Base-by-base conservation (phyloP, 495 filamentous ascomycete species). In the Lasiosphaeriaceae sp. region DNA sequence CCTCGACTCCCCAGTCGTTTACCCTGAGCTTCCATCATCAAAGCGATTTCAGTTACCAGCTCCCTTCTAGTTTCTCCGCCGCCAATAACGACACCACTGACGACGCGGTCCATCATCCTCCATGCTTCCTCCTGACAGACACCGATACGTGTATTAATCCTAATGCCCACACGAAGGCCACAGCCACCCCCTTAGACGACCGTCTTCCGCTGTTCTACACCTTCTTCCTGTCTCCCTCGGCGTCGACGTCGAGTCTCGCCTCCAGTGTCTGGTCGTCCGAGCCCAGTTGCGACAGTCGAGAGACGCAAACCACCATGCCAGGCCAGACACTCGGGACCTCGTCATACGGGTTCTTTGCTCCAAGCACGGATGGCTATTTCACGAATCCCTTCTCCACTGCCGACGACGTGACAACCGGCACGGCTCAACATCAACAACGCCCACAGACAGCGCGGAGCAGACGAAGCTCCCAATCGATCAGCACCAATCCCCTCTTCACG, bases 221-320 rank as follows among this genome's bases (percentile, higher is more conserved):
- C 29, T 70, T 70, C 29, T 70, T 61, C 58, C 34, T 62, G 16
- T 65, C 69, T 21, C 64, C 65, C 9, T 58, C 69, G 59, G 48
- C 62, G 24, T 66, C 67, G 22, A 66, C 63, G 6, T 64, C 60
- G 12, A 69, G 63, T 55, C 44, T 60, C 52, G 57, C 29, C 16
- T 62, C 59, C 48, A 47, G 53, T 45, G 16, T 48, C 26, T 57
- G 60, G 50, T 54, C 54, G 39, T 60, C 55, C 21, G 46, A 47
- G 48, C 14, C 22, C 43, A 49, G 45, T 45, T 34, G 41, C 26
- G 24, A 47, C 46, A 63, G 45, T 53, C 22, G 19, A 22, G 54
- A 54, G 31, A 48, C 63, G 5, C 35, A 43, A 45, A 2, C 44
- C 3, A 50, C 55, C 39, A 70, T 70, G 66, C 63, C 67, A 29